These are phyloP conservation scores for Cutaneotrichosporon daszewskae DNA, from an alignment of 1,284 basidiomycete genomes.

Conservation along the genomic window DNA sequence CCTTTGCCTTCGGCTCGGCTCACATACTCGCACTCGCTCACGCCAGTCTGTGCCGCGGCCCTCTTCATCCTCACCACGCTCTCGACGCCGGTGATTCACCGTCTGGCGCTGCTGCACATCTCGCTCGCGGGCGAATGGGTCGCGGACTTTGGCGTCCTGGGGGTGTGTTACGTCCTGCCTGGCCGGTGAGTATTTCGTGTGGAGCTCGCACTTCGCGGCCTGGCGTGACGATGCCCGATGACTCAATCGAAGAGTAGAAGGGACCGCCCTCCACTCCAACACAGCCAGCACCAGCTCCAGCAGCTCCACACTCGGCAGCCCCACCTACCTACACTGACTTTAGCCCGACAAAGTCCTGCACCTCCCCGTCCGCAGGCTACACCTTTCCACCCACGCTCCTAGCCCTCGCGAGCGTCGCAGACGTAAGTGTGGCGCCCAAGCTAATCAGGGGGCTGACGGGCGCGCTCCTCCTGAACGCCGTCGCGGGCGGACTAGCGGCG, in stretches of 20 bases:
- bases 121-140: constrained; percentile 38
- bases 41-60: constrained; percentile 56
- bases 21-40: no score
- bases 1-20: no score
- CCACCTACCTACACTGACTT: neutral
- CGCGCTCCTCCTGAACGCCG: constrained; percentile 33
- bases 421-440: constrained; percentile 3
- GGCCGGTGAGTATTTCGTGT: constrained; percentile 12
- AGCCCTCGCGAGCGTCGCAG: constrained; percentile 5
- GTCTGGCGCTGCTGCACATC: constrained; percentile 62
- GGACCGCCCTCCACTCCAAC: no score
- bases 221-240: no score
- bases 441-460: constrained; percentile 20
- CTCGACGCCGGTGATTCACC: constrained; percentile 65
- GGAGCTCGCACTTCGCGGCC: no score
- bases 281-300: constrained; percentile 10
- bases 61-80: constrained; percentile 66
- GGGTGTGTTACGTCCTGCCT: constrained; percentile 15
- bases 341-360: constrained; percentile 18
- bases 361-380: constrained; percentile 29
- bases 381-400: constrained; percentile 25
- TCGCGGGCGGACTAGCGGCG: constrained; percentile 33
- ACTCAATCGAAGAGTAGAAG: no score
- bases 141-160: constrained; percentile 34
- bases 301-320: no score